Evolutionary conservation across 2,329 filamentous ascomycete genomes (phyloP).

Genomic region (Celoporthe dispersa): DNA sequence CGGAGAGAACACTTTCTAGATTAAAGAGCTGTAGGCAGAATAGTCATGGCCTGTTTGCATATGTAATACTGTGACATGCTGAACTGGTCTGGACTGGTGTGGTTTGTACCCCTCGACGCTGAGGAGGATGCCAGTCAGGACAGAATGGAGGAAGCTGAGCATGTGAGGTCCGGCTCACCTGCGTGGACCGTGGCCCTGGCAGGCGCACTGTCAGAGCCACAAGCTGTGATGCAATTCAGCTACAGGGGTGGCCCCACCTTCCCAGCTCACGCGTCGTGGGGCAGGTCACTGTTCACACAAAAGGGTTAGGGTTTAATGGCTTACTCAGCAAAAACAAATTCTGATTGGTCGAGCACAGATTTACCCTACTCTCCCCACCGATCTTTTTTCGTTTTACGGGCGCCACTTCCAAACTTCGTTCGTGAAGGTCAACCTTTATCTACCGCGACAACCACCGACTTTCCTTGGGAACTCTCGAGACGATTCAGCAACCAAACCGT

Average conservation of each 20-base stretch:
- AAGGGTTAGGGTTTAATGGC: neutral
- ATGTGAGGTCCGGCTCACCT: constrained; percentile 13
- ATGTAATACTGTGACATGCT: constrained; percentile 8
- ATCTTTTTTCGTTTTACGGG: constrained; percentile 18
- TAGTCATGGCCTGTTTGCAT: constrained; percentile 2
- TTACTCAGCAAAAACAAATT: constrained; percentile 4
- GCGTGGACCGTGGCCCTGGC: neutral
- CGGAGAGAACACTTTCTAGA: neutral
- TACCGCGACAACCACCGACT: constrained; percentile 24
- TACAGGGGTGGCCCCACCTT: constrained; percentile 11
- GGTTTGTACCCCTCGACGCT: neutral
- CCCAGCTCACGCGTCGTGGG: neutral
- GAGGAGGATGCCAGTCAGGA: neutral
- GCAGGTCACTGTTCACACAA: no score
- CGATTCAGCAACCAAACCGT: constrained; percentile 33
- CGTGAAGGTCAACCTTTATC: constrained; percentile 22
- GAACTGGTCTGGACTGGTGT: neutral
- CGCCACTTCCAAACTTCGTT: constrained; percentile 13
- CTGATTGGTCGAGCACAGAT: constrained; percentile 8
- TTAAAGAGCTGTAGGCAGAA: neutral
- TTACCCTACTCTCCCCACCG: constrained; percentile 19
- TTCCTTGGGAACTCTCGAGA: constrained; percentile 32
- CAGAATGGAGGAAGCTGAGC: constrained; percentile 9
- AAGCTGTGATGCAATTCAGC: constrained; percentile 8
- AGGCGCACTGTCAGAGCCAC: neutral